Evolutionary conservation across 2,329 filamentous ascomycete species (phyloP), one percentile per base, ranked within the genome.

Genomic region (Fusarium sp.): DNA sequence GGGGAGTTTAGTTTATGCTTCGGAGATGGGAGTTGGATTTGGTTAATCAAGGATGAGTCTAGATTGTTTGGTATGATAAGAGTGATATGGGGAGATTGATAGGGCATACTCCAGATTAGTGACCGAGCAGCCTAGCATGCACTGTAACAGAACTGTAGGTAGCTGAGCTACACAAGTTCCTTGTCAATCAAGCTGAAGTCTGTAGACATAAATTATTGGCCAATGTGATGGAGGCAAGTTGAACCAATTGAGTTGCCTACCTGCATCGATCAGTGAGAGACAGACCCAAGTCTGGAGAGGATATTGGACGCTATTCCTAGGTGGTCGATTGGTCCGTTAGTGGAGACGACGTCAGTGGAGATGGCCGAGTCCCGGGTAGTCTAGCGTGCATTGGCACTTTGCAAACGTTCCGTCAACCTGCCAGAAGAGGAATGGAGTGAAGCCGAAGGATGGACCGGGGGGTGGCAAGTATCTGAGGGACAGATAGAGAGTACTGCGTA

Each of bases 331-430:
- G 38, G 41, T 70, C 67, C 67, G 67, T 56, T 27, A 48, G 67
- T 70, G 66, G 62, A 41, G 69, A 43, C 48, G 30, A 65, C 45
- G 62, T 65, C 60, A 65, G 60, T 65, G 60, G 62, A 58, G 60
- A 30, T 43, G 20, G 20, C 25, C 65, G 65, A 63, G 62, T 51
- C 30, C 16, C 48, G 48, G 30, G 48, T 13, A 51, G 49, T 38
- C 32, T 69, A 67, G 58, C 44, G 44, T 52, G 63, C 54, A 66
- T 66, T 66, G 55, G 64, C 55, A 20, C 59, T 41, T 38, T 58
- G 43, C 62, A 72, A 67, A 75, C 67, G 73, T 75, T 75, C 73
- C 73, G 72, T 71, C 65, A 74, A 74, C 73, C 73, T 75, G 71
- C 73, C 70, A 65, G 54, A 75, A 69, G n/a, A 59, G 73, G 73